Base-by-base conservation (phyloP, 2,329 filamentous ascomycete species). In the Ceratocystis colombiana region DNA sequence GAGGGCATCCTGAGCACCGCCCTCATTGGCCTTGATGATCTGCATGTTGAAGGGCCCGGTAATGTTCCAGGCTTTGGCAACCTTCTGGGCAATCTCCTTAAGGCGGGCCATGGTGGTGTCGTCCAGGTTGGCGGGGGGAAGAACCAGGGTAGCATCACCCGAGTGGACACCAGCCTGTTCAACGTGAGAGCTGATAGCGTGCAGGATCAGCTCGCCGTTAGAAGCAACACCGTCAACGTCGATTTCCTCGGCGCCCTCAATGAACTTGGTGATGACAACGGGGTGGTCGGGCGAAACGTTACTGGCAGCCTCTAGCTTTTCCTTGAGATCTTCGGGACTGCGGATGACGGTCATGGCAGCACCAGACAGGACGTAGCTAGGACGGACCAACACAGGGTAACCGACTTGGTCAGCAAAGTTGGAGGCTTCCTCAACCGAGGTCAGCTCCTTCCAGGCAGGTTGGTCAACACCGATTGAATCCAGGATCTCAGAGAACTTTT, bases 41-140 rank as follows among this genome's bases (percentile, higher is more conserved):
- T 99, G 94, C 93, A 99, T 97, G 83, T 99, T 99, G 85, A 97
- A 99, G 68, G 94, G 94, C 66, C 94, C 94, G 22, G 91, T 97
- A 76, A 97, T 97, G 73, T 84, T 91, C 90, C 93, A 96, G 61
- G 94, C 94, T 78, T 94, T 89, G 70, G 94, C 94, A 64, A 99
- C 92, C 84, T 96, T 97, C 77, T 92, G 78, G 17, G 94, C 93
- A 72, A 99, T 97, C 71, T 90, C 90, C 85, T 96, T 97, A 73
- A 96, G 84, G 68, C 94, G 90, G 70, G 84, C 84, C 83, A 96
- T 88, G 70, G 88, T 88, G 67, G 77, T 78, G 71, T 88, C 80
- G 70, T 96, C 89, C 28, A 97, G 85, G 74, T 84, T 88, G 69
- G 81, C 85, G 3, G 94, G 94, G 22, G 94, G 94, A 1, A 99